Conservation (phyloP, 1,139 yeast species). For the Blastobotrys arbuscula region DNA sequence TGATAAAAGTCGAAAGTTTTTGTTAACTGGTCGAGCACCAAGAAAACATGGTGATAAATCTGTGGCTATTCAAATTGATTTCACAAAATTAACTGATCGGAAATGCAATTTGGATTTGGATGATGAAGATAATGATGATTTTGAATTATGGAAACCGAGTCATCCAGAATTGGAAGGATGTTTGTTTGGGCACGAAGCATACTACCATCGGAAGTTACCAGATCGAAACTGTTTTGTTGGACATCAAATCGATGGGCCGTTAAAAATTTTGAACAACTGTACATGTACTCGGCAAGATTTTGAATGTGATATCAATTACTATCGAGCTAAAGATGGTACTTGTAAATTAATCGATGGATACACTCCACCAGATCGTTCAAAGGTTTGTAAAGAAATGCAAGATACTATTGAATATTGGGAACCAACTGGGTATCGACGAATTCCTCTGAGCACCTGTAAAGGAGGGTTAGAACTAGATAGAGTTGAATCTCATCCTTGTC, state of each 20-base stretch:
- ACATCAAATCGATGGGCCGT: conserved; percentile 47
- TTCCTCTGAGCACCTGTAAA: conserved; percentile 67
- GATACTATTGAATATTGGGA: conserved; percentile 61
- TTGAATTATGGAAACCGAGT: conserved; percentile 74
- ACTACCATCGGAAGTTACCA: conserved; percentile 65
- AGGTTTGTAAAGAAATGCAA: conserved; percentile 53
- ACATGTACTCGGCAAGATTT: conserved; percentile 81
- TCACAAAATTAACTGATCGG: conserved; percentile 53
- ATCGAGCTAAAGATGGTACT: conserved; percentile 68
- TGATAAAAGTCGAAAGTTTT: conserved; percentile 75
- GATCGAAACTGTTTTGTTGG: conserved; percentile 79
- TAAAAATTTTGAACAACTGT: conserved; percentile 60
- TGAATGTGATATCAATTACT: conserved; percentile 90
- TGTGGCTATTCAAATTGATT: conserved; percentile 58
- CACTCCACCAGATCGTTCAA: conserved; percentile 58
- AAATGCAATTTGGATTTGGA: conserved; percentile 68
- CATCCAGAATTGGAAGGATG: conserved; percentile 61
- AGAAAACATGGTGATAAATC: conserved; percentile 40
- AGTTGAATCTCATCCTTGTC: conserved; percentile 69
- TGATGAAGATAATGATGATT: conserved; percentile 60
- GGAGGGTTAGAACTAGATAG: conserved; percentile 69
- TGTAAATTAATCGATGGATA: conserved; percentile 77
- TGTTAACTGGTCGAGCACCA: conserved; percentile 43
- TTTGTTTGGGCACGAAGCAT: conserved; percentile 82
- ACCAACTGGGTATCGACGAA: conserved; percentile 75